These are phyloP conservation scores for Basidiobolus meristosporus DNA, from an alignment of 371 early-diverging fungal species.

Conservation along the genomic window DNA sequence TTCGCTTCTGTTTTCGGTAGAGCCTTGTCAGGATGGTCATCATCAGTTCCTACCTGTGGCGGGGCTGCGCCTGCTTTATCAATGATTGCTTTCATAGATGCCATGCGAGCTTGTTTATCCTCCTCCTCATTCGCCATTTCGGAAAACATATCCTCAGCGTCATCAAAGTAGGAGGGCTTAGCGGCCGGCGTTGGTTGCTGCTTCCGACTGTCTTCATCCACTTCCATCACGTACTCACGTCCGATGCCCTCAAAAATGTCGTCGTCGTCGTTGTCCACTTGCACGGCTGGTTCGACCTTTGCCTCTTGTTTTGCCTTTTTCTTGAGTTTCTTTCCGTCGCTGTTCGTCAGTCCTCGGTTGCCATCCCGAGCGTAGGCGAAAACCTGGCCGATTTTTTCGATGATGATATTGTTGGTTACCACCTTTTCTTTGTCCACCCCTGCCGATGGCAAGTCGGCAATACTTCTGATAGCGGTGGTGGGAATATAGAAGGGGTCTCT, in stretches of 20 bases:
- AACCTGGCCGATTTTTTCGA: slow-evolving; percentile 50
- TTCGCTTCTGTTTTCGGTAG: too few species aligned
- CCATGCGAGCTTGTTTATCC: too few species aligned
- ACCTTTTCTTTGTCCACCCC: slow-evolving; percentile 11
- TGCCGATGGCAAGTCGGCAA: slow-evolving; percentile 19
- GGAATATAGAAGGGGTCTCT: slow-evolving; percentile 39
- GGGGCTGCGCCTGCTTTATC: too few species aligned
- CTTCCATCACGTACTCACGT: slow-evolving; percentile 44
- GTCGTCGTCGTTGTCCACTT: slow-evolving; percentile 23
- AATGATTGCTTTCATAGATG: too few species aligned
- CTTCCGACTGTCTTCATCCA: slow-evolving; percentile 7
- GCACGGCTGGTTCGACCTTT: slow-evolving; percentile 12
- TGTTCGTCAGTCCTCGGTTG: slow-evolving; percentile 8
- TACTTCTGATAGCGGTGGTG: slow-evolving; percentile 56
- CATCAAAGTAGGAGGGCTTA: too few species aligned
- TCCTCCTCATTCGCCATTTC: too few species aligned
- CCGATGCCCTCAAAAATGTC: slow-evolving; percentile 85
- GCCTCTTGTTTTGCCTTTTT: slow-evolving; percentile 9
- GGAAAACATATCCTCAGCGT: too few species aligned
- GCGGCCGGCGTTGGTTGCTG: too few species aligned
- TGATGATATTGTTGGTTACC: slow-evolving; percentile 43
- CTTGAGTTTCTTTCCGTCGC: slow-evolving; percentile 7
- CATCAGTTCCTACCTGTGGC: too few species aligned
- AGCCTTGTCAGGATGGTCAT: too few species aligned
- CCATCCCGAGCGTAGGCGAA: slow-evolving; percentile 25